Conservation (phyloP, 2,329 filamentous ascomycete species). For the Leptodontidium sp. region DNA sequence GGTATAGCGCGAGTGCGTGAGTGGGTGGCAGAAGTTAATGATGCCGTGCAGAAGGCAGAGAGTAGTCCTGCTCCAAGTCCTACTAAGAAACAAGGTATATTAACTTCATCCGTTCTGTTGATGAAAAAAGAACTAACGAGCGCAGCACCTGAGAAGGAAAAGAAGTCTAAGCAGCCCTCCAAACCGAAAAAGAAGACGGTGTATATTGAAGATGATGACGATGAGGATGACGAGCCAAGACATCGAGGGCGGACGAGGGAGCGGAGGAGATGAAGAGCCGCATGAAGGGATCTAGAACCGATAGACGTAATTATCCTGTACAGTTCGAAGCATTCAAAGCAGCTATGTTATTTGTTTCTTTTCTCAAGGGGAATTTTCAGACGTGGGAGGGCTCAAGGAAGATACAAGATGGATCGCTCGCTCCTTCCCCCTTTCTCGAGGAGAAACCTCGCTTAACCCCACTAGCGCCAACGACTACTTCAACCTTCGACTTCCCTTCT, state of each 20-base stretch:
- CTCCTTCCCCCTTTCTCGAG: neutral
- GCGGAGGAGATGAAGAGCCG: neutral
- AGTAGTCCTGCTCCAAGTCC: neutral
- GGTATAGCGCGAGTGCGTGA: conserved; percentile 7
- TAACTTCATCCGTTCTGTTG: too few relatives aligned
- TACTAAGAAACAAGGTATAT: neutral
- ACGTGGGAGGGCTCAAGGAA: neutral
- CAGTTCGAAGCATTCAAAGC: neutral
- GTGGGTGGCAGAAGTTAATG: conserved; percentile 9
- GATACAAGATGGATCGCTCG: neutral
- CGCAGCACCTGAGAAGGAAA: neutral
- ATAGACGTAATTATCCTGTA: too few relatives aligned
- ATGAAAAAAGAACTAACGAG: neutral
- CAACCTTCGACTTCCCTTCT: neutral
- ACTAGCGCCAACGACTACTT: neutral
- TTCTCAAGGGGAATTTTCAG: too few relatives aligned
- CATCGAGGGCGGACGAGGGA: neutral
- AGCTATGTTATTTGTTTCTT: neutral
- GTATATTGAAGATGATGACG: neutral
- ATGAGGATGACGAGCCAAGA: neutral
- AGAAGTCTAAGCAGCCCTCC: neutral
- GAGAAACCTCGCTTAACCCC: neutral
- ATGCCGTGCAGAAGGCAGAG: conserved; percentile 14
- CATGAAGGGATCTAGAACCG: neutral
- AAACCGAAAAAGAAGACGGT: neutral